Conservation (phyloP, 2,329 filamentous ascomycete species). For the Penicillium sp. region DNA sequence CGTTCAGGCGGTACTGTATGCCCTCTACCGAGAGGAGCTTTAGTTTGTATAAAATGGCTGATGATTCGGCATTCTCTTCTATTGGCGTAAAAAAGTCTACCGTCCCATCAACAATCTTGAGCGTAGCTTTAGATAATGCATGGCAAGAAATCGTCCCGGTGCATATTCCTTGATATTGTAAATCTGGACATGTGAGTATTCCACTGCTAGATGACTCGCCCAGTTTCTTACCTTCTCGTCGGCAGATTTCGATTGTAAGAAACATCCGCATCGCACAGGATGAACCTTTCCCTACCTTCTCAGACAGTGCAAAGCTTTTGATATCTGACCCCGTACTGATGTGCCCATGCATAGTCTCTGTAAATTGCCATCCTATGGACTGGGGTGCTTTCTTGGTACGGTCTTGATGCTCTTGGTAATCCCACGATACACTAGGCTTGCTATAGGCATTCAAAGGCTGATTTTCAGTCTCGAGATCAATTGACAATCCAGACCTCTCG, state of each 20-base stretch:
- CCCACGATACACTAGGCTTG: background rate
- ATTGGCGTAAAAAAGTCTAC: background rate
- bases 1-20: background rate
- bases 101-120: background rate
- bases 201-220: background rate
- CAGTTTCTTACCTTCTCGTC: background rate
- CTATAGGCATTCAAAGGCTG: conserved; percentile 7
- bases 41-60: background rate
- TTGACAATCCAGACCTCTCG: conserved; percentile 40
- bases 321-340: background rate
- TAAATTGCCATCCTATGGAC: conserved; percentile 18
- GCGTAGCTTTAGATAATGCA: background rate
- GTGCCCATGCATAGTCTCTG: conserved; percentile 15
- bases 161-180: background rate
- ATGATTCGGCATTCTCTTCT: background rate
- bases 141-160: background rate
- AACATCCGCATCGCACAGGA: background rate
- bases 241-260: background rate
- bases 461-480: conserved; percentile 37
- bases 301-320: background rate
- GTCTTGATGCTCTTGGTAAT: background rate
- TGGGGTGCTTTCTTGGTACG: background rate
- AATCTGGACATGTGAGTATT: background rate
- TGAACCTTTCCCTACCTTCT: background rate
- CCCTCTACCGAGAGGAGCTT: background rate